phyloP scores from a whole-genome alignment of 192 early-diverging fungal species.

The Linnemannia exigua region DNA sequence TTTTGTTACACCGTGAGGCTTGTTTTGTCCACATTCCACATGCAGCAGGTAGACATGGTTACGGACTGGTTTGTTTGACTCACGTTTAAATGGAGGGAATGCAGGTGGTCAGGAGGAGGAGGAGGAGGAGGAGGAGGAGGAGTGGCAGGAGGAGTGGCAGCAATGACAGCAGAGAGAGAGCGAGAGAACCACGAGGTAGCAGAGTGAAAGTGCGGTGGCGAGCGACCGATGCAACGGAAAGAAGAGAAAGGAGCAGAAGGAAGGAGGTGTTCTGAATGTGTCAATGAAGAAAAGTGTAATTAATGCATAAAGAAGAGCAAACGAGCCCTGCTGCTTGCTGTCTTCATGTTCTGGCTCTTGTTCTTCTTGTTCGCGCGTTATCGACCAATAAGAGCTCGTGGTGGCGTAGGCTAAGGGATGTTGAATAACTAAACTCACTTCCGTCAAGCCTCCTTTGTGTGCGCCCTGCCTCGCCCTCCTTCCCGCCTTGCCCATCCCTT shows the following conservation, averaged over 20 bases:
- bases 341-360: too few species aligned
- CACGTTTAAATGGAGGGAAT: background rate
- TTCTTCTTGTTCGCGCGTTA: background rate
- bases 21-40: background rate
- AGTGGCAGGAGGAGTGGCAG: background rate
- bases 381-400: background rate
- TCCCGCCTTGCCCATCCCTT: background rate
- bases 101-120: background rate
- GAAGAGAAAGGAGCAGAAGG: background rate
- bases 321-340: too few species aligned
- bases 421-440: too few species aligned
- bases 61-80: background rate
- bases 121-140: background rate
- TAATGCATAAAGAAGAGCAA: background rate
- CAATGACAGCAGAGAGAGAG: background rate
- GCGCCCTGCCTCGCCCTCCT: background rate
- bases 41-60: background rate
- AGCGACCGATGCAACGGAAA: background rate
- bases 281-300: background rate
- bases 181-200: too few species aligned
- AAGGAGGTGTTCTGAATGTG: background rate
- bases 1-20: background rate
- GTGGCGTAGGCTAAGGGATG: background rate
- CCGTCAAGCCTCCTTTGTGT: too few species aligned
- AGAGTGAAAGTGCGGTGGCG: too few species aligned